A percentile compares a stretch with the other conserved stretches of the same genome.
These are phyloP conservation scores for Debaryomycetaceae sp. DNA, from an alignment of 1,139 yeast genomes.

Conservation along the genomic window DNA sequence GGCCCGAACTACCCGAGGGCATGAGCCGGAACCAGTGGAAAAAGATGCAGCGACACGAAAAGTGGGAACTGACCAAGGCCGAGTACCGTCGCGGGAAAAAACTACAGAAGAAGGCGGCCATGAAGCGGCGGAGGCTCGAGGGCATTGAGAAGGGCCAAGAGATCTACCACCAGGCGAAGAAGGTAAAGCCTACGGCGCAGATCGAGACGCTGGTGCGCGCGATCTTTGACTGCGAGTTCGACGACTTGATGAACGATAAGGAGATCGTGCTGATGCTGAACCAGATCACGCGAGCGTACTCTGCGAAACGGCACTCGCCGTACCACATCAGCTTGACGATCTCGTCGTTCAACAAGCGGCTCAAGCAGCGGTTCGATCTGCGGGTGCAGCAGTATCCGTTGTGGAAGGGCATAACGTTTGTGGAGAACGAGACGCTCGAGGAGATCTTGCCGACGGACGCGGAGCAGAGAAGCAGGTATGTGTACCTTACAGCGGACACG, in stretches of 20 bases:
- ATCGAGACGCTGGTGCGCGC: constrained; percentile 38
- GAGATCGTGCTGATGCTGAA: constrained; percentile 71
- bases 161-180: constrained; percentile 19
- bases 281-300: constrained; percentile 75
- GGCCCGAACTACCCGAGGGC: constrained; percentile 54
- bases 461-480: constrained; percentile 28
- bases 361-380: constrained; percentile 59
- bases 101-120: constrained; percentile 41
- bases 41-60: constrained; percentile 45
- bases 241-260: constrained; percentile 72
- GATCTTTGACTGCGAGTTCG: constrained; percentile 82
- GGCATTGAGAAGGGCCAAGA: constrained; percentile 5
- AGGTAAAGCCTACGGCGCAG: constrained; percentile 30
- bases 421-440: constrained; percentile 32
- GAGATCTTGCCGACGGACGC: constrained; percentile 22
- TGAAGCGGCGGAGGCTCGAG: constrained; percentile 19
- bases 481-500: constrained; percentile 84
- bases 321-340: constrained; percentile 52
- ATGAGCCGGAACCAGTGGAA: constrained; percentile 83
- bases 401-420: constrained; percentile 58
- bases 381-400: constrained; percentile 45
- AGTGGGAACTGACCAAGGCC: constrained; percentile 57
- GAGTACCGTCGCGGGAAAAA: constrained; percentile 40
- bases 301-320: constrained; percentile 57
- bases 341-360: constrained; percentile 54